A percentile compares a stretch with the other conserved stretches of the same genome.
phyloP scores from a whole-genome alignment of 345 rosid species.

The Turritis glabra region DNA sequence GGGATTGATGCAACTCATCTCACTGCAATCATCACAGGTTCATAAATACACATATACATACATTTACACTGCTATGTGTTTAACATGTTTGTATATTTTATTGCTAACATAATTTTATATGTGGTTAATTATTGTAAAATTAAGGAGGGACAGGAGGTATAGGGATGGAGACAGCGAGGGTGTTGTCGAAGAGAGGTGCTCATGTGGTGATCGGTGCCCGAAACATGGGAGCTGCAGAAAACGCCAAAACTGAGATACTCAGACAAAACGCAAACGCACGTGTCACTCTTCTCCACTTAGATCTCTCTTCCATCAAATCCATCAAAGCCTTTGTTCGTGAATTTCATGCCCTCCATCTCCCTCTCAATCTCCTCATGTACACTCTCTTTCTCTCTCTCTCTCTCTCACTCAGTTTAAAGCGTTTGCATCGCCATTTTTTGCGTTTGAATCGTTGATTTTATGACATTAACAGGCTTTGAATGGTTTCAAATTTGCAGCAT shows the following conservation, averaged over 20 bases:
- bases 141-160: constrained; percentile 96
- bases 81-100: no score
- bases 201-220: constrained; percentile 83
- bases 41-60: not conserved
- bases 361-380: constrained; percentile 42
- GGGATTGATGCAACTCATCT: constrained; percentile 75
- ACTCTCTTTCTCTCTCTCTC: not conserved
- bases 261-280: constrained; percentile 42
- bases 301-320: constrained; percentile 40
- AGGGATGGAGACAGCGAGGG: constrained; percentile 86
- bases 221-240: constrained; percentile 67
- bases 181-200: constrained; percentile 61
- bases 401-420: not conserved
- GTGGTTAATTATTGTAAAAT: no score
- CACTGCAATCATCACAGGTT: constrained; percentile 83
- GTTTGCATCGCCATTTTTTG: constrained; percentile 4
- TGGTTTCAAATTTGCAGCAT: not conserved
- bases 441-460: constrained; percentile 3
- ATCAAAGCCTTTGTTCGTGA: constrained; percentile 37
- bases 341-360: constrained; percentile 39
- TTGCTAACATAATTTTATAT: no score
- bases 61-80: no score
- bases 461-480: not conserved
- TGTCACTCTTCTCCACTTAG: constrained; percentile 37
- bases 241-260: constrained; percentile 50